Percentiles rank a stretch among this genome's conserved stretches.
phyloP scores from a whole-genome alignment of 306 rosid genomes.

The Inga oerstediana region DNA sequence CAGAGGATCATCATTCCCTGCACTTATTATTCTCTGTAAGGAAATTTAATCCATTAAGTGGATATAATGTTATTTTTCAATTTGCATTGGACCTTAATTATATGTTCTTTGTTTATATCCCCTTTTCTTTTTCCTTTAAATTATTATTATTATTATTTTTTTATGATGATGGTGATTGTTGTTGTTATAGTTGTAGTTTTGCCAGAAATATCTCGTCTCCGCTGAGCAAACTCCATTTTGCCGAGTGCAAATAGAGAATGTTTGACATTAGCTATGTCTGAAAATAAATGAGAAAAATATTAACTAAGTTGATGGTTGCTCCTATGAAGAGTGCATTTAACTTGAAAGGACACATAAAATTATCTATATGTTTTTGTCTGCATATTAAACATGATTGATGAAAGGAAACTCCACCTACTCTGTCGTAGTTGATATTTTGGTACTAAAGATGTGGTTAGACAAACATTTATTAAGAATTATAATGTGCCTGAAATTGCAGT shows the following conservation, averaged over 20 bases:
- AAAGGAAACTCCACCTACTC: constrained; percentile 9
- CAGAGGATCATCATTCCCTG: background rate
- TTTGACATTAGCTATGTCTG: background rate
- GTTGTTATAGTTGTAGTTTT: background rate
- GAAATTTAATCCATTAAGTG: background rate
- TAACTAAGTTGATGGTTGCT: background rate
- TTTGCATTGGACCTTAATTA: background rate
- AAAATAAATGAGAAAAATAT: background rate
- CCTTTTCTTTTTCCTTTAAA: background rate
- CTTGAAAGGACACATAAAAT: background rate
- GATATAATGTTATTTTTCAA: background rate
- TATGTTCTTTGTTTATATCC: background rate
- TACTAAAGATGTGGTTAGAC: constrained; percentile 6
- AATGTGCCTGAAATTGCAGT: constrained; percentile 28
- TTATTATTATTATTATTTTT: background rate
- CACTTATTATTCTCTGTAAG: background rate
- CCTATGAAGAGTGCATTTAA: background rate
- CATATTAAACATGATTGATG: background rate
- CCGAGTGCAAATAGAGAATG: background rate
- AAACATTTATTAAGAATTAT: constrained; percentile 9
- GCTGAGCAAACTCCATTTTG: background rate
- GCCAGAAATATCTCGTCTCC: background rate
- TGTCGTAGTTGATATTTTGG: constrained; percentile 22
- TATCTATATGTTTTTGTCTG: background rate
- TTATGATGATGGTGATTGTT: background rate